These are phyloP conservation scores for Lolium rigidum DNA, from an alignment of 176 grass and related monocot species.

Conservation along the genomic window DNA sequence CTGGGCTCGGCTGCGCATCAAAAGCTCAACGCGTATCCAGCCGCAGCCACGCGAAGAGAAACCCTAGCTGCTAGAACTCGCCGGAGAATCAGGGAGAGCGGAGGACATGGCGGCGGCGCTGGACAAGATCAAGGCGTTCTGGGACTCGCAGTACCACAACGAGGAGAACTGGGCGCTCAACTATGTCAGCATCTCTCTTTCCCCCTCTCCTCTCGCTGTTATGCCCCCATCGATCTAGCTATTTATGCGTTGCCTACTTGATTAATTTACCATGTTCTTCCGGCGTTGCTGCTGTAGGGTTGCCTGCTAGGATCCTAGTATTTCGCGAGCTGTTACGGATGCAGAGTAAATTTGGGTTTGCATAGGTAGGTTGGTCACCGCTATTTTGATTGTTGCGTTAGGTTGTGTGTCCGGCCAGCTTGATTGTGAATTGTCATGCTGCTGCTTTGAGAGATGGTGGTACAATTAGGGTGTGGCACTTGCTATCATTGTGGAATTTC, in stretches of 20 bases:
- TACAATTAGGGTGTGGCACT: background rate
- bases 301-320: background rate
- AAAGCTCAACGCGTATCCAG: background rate
- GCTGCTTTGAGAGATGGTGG: background rate
- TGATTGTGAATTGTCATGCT: background rate
- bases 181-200: conserved; percentile 18
- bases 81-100: background rate
- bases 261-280: background rate
- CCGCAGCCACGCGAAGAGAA: conserved; percentile 13
- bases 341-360: background rate
- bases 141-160: conserved; percentile 51
- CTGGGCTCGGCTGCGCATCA: background rate
- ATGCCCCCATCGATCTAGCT: background rate
- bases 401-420: too few species aligned
- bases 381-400: background rate
- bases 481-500: background rate
- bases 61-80: conserved; percentile 32
- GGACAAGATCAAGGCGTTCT: conserved; percentile 42
- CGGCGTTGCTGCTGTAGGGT: background rate
- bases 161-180: conserved; percentile 54
- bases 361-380: background rate
- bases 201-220: background rate
- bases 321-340: background rate
- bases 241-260: background rate
- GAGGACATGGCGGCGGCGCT: conserved; percentile 36